Evolutionary conservation across 176 grass and related monocot species (phyloP).

Genomic region (Cocos nucifera): DNA sequence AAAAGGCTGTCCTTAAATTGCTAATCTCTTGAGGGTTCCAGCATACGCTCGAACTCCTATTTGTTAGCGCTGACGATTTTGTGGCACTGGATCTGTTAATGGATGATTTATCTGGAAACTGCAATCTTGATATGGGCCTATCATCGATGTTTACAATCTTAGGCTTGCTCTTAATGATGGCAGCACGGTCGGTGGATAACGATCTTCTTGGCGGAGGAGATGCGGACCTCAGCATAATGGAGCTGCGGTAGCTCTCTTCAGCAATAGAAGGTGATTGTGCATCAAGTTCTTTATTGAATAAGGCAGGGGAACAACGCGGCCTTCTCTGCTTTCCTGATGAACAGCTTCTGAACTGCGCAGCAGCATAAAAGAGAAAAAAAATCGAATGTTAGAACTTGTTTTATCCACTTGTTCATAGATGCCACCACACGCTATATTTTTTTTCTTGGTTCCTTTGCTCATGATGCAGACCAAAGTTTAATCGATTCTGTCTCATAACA

Average conservation of each 20-base stretch:
- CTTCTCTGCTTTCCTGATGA: constrained; percentile 64
- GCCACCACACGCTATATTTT: neutral
- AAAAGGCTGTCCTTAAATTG: constrained; percentile 28
- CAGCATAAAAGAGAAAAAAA: neutral
- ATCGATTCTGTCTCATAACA: no score
- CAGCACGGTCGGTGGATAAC: constrained; percentile 36
- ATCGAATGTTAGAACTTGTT: neutral
- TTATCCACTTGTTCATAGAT: no score
- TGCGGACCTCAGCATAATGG: constrained; percentile 38
- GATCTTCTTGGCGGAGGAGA: constrained; percentile 53
- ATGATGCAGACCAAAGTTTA: no score
- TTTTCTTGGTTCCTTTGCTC: no score
- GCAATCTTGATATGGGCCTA: constrained; percentile 26
- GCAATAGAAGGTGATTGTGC: constrained; percentile 39
- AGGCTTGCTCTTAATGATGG: constrained; percentile 21
- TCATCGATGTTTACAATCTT: constrained; percentile 32
- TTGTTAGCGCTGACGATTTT: constrained; percentile 26
- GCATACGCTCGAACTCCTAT: constrained; percentile 42
- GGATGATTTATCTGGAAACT: constrained; percentile 23
- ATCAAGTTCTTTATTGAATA: constrained; percentile 35
- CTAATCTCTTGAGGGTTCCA: constrained; percentile 49
- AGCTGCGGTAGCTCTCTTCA: constrained; percentile 29
- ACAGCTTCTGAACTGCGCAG: constrained; percentile 35
- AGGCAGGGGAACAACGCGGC: constrained; percentile 31
- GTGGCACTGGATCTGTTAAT: constrained; percentile 15